Conservation (phyloP, 495 filamentous ascomycete genomes). For the Xylaria palmicola region DNA sequence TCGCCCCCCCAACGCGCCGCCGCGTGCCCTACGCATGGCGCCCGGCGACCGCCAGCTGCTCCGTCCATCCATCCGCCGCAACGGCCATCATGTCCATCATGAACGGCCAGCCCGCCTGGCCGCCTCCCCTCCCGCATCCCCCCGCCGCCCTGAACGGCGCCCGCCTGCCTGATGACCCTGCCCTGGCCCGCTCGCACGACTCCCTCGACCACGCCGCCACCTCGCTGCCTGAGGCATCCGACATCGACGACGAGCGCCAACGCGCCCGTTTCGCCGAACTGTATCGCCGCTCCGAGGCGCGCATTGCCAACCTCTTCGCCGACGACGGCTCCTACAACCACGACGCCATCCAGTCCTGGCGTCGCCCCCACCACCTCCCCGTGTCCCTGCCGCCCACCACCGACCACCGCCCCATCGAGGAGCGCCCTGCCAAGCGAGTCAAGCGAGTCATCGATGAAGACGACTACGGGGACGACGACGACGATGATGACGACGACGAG, state of each 20-base stretch:
- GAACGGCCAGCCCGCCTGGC: constrained; percentile 51
- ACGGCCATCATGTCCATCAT: constrained; percentile 49
- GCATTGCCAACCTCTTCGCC: constrained; percentile 66
- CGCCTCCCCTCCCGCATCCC: constrained; percentile 31
- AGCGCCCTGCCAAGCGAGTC: constrained; percentile 48
- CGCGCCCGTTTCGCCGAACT: constrained; percentile 45
- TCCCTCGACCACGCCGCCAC: constrained; percentile 37
- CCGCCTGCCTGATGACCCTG: constrained; percentile 40
- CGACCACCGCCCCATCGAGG: constrained; percentile 46
- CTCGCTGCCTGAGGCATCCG: constrained; percentile 55
- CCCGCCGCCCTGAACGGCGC: constrained; percentile 34
- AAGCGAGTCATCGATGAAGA: constrained; percentile 67
- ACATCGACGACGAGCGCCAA: constrained; percentile 45
- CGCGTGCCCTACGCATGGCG: constrained; percentile 49
- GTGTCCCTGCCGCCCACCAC: constrained; percentile 42
- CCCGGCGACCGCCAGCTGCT: constrained; percentile 40
- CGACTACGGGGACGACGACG: constrained; percentile 83
- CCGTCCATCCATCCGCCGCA: constrained; percentile 32
- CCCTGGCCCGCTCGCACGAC: constrained; percentile 33
- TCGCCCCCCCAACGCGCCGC: constrained; percentile 45
- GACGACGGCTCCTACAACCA: constrained; percentile 67
- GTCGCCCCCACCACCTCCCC: constrained; percentile 32
- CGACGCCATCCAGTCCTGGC: constrained; percentile 38
- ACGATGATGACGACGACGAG: constrained; percentile 66
- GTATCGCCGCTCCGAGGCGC: constrained; percentile 40